Evolutionary conservation across 148 eudicot genomes (phyloP).

Genomic region (Vaccinium darrowii): DNA sequence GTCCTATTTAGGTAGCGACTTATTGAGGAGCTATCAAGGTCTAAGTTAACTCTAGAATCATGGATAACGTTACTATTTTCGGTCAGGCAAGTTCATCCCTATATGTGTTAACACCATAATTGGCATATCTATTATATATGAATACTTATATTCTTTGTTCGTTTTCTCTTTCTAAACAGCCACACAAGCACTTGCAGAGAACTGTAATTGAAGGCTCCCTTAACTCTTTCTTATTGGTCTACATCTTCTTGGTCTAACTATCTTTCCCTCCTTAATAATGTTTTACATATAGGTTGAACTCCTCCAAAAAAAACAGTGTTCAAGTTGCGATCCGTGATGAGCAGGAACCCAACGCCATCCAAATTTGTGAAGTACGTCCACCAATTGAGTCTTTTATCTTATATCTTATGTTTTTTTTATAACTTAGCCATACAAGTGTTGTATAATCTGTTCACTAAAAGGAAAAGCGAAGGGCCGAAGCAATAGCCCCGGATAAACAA

Average conservation of each 20-base stretch:
- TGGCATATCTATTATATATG: background rate
- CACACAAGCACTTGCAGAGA: background rate
- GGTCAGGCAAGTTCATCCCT: no score
- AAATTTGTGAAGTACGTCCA: background rate
- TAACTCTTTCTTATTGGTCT: no score
- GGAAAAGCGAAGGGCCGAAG: background rate
- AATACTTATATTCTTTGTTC: background rate
- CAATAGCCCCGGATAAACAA: background rate
- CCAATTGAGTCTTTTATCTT: background rate
- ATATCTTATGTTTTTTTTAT: background rate
- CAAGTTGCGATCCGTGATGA: background rate
- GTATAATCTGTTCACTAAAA: background rate
- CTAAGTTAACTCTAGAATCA: no score
- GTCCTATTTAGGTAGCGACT: no score
- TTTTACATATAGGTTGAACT: background rate
- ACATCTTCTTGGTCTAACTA: background rate
- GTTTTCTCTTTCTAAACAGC: background rate
- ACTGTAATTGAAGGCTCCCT: background rate
- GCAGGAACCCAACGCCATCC: background rate
- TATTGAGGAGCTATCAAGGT: no score
- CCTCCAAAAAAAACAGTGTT: background rate
- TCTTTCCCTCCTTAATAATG: no score
- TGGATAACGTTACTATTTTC: no score
- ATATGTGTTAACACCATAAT: background rate
- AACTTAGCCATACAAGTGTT: background rate